Conservation (phyloP, 2,329 filamentous ascomycete genomes). For the Paecilomyces variotii region DNA sequence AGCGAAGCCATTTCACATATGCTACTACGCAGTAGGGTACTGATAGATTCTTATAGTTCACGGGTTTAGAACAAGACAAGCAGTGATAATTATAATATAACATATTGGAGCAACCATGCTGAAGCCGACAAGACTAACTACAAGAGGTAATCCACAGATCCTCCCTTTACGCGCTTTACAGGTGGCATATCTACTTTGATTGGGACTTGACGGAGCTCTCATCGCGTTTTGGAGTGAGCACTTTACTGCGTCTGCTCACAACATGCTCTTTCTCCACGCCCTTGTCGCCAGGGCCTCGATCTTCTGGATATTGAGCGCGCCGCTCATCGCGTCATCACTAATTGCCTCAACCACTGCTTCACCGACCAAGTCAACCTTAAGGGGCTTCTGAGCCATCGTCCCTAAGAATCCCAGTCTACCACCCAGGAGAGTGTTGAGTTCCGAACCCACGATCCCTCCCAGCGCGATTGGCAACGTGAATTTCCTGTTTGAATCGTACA, state of each 20-base stretch:
- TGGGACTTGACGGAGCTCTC: background rate
- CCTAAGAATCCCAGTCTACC: conserved; percentile 75
- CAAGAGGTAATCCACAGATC: too few species aligned
- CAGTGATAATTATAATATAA: too few species aligned
- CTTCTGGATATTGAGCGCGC: conserved; percentile 67
- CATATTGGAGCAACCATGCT: too few species aligned
- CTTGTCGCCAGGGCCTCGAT: conserved; percentile 75
- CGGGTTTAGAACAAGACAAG: too few species aligned
- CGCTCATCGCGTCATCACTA: conserved; percentile 62
- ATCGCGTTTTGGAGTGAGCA: background rate
- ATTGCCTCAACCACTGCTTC: conserved; percentile 86
- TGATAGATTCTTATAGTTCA: too few species aligned
- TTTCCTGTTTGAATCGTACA: conserved; percentile 76
- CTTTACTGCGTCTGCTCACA: conserved; percentile 43
- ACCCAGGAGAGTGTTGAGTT: conserved; percentile 70
- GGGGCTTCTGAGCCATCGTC: conserved; percentile 71
- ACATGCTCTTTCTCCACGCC: conserved; percentile 85
- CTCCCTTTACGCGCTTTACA: background rate
- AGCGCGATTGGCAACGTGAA: conserved; percentile 81
- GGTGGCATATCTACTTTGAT: background rate
- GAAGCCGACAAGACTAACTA: too few species aligned
- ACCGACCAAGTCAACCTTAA: conserved; percentile 80
- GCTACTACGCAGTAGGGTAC: too few species aligned
- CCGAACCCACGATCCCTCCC: conserved; percentile 62
- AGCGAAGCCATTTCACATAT: too few species aligned